Evolutionary conservation across 352 stramenopile genomes (phyloP), one percentile per base, ranked within the genome.

Genomic region (Globisporangium radiosum): DNA sequence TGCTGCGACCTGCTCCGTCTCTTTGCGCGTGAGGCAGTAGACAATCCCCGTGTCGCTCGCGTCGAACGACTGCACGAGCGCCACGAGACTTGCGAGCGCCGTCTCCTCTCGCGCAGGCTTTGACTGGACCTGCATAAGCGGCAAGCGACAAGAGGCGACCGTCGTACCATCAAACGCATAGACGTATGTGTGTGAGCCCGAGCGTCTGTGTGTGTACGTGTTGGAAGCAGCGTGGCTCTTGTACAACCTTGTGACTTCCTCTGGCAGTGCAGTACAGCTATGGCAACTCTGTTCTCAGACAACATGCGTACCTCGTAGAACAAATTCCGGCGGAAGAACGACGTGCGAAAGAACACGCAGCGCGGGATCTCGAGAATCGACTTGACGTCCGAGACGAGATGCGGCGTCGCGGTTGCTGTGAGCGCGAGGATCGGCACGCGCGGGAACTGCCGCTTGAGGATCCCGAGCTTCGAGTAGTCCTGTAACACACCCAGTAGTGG

Each of bases 381-480:
- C 49, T 89, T 89, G 3, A 94, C 72, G 68, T 94, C 84, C 6
- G 71, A 75, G 10, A 88, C 76, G 7, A 96, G 64, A 15, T 75
- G 68, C 19, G 84, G 71, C 3, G 89, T 94, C 13, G 87, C 88
- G 0, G 88, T 96, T 15, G 90, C 89, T 38, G 91, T 98, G 11
- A 98, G 72, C 19, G 92, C 94, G 40, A 98, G 62, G 4, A 98
- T 81, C 0, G 92, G 91, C n/a, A 97, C 76, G 7, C 51, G 79
- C 6, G 91, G 88, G 68, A 97, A 98, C 55, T 96, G 79, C 10
- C 78, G 69, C 60, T 95, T 95, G 11, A 98, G 54, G 47, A 96
- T 88, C 2, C 88, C 87, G 11, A 98, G 72, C 71, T 98, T 97
- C 5, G 83, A 88, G 68, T 98, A 98, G 60, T 98, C 92, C 67